These are phyloP conservation scores for Tillandsia fasciculata DNA, from an alignment of 176 grass and related monocot species.

Conservation along the genomic window DNA sequence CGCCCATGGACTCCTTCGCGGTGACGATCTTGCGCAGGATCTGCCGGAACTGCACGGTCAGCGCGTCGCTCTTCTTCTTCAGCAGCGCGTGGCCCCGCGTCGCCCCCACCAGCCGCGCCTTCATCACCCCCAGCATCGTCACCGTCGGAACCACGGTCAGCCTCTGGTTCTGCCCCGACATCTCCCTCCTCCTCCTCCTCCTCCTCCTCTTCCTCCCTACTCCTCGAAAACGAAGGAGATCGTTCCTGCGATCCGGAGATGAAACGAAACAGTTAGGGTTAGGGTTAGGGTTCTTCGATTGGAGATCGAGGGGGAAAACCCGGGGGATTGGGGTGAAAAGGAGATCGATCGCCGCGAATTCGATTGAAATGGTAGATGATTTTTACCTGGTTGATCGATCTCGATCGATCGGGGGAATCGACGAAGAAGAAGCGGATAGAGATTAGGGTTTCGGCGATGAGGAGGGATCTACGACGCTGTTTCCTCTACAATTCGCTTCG, in stretches of 20 bases:
- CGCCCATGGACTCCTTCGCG: slow-evolving; percentile 71
- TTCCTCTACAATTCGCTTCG: too few species aligned
- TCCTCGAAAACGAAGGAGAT: too few species aligned
- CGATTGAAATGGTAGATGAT: too few species aligned
- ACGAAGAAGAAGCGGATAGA: too few species aligned
- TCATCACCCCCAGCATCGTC: slow-evolving; percentile 65
- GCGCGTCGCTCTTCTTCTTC: slow-evolving; percentile 91
- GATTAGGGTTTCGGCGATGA: slow-evolving; percentile 3
- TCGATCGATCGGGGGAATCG: too few species aligned
- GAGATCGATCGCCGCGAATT: too few species aligned
- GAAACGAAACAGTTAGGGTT: too few species aligned
- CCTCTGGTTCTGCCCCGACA: slow-evolving; percentile 58
- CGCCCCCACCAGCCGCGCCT: slow-evolving; percentile 53
- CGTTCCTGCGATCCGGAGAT: too few species aligned
- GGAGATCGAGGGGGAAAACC: too few species aligned
- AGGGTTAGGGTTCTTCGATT: too few species aligned
- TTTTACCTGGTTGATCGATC: too few species aligned
- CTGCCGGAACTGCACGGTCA: slow-evolving; percentile 53
- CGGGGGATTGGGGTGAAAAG: too few species aligned
- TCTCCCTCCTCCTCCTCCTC: slow-evolving; percentile 11
- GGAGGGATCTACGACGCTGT: neutral
- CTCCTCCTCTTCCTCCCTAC: neutral
- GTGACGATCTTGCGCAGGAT: slow-evolving; percentile 65
- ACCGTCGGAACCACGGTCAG: slow-evolving; percentile 70
- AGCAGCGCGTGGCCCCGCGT: slow-evolving; percentile 66